phyloP scores from a whole-genome alignment of 352 stramenopile genomes.

The Pythium grandisporangium region DNA sequence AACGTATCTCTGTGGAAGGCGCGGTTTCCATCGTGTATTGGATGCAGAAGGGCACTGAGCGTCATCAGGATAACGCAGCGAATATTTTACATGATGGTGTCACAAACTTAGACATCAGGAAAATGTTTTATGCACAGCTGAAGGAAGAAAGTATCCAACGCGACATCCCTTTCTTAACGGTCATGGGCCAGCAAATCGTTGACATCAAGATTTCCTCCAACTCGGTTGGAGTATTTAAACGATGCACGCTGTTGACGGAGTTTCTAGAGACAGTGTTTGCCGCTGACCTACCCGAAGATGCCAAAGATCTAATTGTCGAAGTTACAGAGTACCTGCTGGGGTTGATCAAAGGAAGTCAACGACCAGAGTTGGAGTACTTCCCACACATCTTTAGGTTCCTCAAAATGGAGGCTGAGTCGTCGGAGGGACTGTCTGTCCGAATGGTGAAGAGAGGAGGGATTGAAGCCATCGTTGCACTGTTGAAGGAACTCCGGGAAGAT shows the following conservation, averaged over 20 bases:
- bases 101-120: conserved; percentile 20
- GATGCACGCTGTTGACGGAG: conserved; percentile 39
- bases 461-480: conserved; percentile 34
- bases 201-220: conserved; percentile 55
- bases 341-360: conserved; percentile 9
- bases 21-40: conserved; percentile 69
- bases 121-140: conserved; percentile 57
- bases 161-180: conserved; percentile 50
- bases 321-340: conserved; percentile 40
- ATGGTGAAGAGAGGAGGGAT: conserved; percentile 49
- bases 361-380: conserved; percentile 11
- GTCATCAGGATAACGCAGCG: conserved; percentile 71
- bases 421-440: too few relatives aligned
- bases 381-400: conserved; percentile 34
- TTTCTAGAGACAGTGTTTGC: conserved; percentile 43
- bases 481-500: conserved; percentile 25
- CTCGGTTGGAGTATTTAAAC: conserved; percentile 49
- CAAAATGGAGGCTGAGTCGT: conserved; percentile 10
- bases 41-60: conserved; percentile 78
- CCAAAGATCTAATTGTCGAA: conserved; percentile 48
- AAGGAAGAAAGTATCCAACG: conserved; percentile 32
- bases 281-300: conserved; percentile 30
- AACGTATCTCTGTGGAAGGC: conserved; percentile 62
- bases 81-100: conserved; percentile 67
- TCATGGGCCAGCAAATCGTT: conserved; percentile 57